Percentiles rank a stretch among this genome's conserved stretches.
phyloP scores from a whole-genome alignment of 2,329 filamentous ascomycete genomes.

The Trichoderma endophyticum region DNA sequence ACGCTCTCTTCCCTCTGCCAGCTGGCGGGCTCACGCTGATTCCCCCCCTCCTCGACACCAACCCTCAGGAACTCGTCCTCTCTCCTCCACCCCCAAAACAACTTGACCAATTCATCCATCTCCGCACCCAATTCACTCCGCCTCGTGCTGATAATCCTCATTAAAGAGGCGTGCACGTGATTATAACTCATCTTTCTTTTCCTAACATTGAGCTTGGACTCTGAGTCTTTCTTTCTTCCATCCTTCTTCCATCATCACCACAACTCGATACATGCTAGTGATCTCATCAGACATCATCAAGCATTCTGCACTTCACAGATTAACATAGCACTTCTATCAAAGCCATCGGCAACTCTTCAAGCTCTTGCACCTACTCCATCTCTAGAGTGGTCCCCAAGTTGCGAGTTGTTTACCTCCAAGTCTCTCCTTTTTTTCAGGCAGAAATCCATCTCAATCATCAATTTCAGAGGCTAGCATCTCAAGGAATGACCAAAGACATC shows the following conservation, averaged over 20 bases:
- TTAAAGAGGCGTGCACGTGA: conserved; percentile 1
- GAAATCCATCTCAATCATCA: neutral
- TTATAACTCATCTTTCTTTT: neutral
- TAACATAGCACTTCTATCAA: neutral
- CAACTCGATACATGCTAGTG: neutral
- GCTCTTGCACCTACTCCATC: neutral
- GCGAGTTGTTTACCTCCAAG: neutral
- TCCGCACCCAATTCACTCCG: neutral
- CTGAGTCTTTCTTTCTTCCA: neutral
- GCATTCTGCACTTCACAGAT: neutral
- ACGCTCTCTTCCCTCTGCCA: neutral
- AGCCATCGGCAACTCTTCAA: neutral
- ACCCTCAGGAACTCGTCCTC: neutral
- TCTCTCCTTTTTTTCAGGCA: neutral
- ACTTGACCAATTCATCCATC: neutral
- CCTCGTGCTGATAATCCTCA: neutral
- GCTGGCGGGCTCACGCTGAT: neutral
- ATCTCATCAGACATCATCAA: neutral
- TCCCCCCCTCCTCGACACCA: neutral
- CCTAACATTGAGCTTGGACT: neutral
- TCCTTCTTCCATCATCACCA: neutral
- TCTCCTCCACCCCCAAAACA: neutral
- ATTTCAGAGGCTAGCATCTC: neutral
- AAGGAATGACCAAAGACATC: neutral
- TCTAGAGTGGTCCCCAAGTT: neutral